Percentiles rank a stretch among this genome's conserved stretches.
Evolutionary conservation across 169 alveolate genomes (phyloP).

Genomic region (Gregarina niphandrodes): DNA sequence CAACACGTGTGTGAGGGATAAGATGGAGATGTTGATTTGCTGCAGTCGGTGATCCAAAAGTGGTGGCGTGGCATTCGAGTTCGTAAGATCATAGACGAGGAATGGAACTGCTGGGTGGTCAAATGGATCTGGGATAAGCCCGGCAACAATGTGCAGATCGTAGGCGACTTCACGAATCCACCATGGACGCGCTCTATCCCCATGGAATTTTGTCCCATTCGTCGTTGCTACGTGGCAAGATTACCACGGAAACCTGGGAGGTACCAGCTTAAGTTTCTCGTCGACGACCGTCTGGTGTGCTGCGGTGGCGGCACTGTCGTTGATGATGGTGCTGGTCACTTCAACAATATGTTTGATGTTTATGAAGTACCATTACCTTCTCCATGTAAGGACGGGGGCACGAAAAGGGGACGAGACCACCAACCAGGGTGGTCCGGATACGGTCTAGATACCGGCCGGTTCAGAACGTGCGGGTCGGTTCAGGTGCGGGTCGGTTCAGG

Average conservation of each 20-base stretch:
- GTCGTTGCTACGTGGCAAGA: conserved; percentile 6
- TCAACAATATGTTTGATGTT: too few species aligned
- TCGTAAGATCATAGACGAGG: conserved; percentile 5
- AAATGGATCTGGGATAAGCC: conserved; percentile 14
- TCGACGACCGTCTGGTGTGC: conserved; percentile 11
- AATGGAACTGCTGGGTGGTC: conserved; percentile 10
- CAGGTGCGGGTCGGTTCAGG: too few species aligned
- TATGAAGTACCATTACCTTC: too few species aligned
- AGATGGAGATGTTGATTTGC: too few species aligned
- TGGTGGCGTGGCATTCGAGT: conserved; percentile 5
- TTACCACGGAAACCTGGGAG: conserved; percentile 9
- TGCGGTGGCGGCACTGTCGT: conserved; percentile 10
- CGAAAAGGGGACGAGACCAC: too few species aligned
- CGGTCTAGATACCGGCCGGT: too few species aligned
- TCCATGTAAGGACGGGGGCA: too few species aligned
- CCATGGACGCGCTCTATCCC: conserved; percentile 8
- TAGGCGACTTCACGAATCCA: conserved; percentile 9
- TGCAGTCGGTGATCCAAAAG: too few species aligned
- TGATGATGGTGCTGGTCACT: not conserved
- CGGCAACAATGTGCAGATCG: conserved; percentile 7
- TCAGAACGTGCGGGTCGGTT: too few species aligned
- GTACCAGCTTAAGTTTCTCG: conserved; percentile 8
- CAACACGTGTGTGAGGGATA: too few species aligned
- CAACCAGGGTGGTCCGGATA: too few species aligned
- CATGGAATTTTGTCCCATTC: conserved; percentile 11